Evolutionary conservation across 495 filamentous ascomycete species (phyloP).

Genomic region (Daldinia concentrica): DNA sequence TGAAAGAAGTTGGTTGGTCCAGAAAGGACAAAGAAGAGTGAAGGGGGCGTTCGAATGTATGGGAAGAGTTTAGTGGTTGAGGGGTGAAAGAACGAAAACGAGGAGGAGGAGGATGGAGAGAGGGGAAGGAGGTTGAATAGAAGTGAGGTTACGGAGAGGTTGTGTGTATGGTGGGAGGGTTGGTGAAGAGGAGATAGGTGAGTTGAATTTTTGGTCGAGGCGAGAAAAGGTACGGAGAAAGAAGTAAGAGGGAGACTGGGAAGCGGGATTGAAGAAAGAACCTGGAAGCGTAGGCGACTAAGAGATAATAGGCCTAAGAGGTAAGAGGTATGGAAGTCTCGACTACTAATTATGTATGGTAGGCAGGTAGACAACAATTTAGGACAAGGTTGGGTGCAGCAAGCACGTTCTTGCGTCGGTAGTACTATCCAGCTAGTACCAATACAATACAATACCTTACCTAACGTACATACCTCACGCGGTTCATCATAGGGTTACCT

Average conservation of each 20-base stretch:
- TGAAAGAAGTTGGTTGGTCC: conserved; percentile 22
- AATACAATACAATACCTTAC: conserved; percentile 14
- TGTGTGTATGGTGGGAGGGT: conserved; percentile 25
- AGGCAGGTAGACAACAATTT: conserved; percentile 23
- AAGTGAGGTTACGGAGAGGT: conserved; percentile 40
- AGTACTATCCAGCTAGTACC: conserved; percentile 33
- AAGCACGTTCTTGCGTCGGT: conserved; percentile 37
- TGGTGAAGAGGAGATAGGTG: conserved; percentile 25
- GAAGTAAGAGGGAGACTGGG: conserved; percentile 37
- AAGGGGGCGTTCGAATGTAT: conserved; percentile 29
- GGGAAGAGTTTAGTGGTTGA: conserved; percentile 41
- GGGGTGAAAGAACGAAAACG: conserved; percentile 27
- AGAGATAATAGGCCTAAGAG: conserved; percentile 5
- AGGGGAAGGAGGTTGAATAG: conserved; percentile 39
- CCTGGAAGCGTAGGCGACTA: conserved; percentile 38
- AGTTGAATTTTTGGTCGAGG: conserved; percentile 29
- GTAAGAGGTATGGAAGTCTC: conserved; percentile 12
- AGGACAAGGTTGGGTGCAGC: conserved; percentile 37
- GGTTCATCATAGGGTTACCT: conserved; percentile 4
- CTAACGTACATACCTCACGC: neutral
- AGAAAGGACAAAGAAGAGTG: conserved; percentile 36
- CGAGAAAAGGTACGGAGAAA: conserved; percentile 36
- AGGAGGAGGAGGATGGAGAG: conserved; percentile 36
- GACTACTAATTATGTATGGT: conserved; percentile 10
- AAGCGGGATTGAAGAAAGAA: conserved; percentile 43